Conservation (phyloP, 371 early-diverging fungal genomes). For the Choanephora cucurbitarum region DNA sequence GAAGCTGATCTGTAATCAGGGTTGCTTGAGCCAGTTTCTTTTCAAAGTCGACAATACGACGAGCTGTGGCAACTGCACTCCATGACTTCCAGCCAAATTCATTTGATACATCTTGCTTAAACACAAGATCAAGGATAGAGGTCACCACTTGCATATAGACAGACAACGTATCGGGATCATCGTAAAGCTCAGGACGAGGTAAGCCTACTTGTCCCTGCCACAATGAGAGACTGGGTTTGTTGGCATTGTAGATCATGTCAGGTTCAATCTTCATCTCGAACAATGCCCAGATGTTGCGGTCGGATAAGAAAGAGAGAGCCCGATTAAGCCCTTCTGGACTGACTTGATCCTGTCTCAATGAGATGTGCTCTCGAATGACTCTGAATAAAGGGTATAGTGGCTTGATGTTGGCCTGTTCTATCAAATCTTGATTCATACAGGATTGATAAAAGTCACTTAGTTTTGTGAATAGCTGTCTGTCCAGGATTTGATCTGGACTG, state of each 20-base stretch:
- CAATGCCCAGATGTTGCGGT: conserved; percentile 29
- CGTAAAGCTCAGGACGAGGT: conserved; percentile 53
- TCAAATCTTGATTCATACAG: conserved; percentile 54
- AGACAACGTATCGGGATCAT: conserved; percentile 27
- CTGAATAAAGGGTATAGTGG: conserved; percentile 45
- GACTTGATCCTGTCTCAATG: not conserved
- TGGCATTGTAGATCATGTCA: not conserved
- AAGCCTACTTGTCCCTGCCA: conserved; percentile 42
- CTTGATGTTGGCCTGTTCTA: conserved; percentile 26
- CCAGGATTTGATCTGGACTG: conserved; percentile 39
- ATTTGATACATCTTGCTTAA: conserved; percentile 23
- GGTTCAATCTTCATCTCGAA: conserved; percentile 33
- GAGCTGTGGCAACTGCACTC: conserved; percentile 39
- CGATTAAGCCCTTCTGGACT: conserved; percentile 13
- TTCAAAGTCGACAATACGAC: conserved; percentile 52
- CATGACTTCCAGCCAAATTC: conserved; percentile 35
- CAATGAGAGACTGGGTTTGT: conserved; percentile 24
- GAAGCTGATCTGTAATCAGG: not conserved
- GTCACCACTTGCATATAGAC: conserved; percentile 30
- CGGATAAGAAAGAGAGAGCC: conserved; percentile 17
- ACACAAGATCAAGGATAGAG: conserved; percentile 26
- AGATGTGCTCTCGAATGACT: conserved; percentile 22
- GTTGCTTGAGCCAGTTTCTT: not conserved
- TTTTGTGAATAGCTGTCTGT: conserved; percentile 45
- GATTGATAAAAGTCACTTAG: conserved; percentile 47